These are phyloP conservation scores for Pseudocercospora musae DNA, from an alignment of 2,329 filamentous ascomycete species.

Conservation along the genomic window DNA sequence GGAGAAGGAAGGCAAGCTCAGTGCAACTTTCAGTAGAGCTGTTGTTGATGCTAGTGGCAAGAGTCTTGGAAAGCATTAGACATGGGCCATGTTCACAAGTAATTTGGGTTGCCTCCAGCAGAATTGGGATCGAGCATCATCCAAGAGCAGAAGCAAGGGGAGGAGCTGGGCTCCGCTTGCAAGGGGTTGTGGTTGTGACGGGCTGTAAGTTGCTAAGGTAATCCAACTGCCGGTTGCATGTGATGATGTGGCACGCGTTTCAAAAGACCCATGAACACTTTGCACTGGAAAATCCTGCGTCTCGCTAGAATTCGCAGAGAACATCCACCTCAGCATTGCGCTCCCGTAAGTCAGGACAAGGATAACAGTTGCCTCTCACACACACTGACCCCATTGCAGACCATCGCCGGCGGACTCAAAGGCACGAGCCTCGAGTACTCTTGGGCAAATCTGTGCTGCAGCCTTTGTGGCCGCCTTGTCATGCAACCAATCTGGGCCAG, in stretches of 20 bases:
- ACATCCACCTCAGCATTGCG: background rate
- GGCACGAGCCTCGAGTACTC: background rate
- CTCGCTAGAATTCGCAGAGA: background rate
- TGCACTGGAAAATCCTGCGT: background rate
- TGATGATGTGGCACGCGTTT: background rate
- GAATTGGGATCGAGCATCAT: too few relatives aligned
- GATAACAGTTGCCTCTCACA: background rate
- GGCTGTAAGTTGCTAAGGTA: too few relatives aligned
- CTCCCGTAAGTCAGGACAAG: background rate
- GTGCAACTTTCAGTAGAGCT: conserved; percentile 49
- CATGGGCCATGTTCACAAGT: too few relatives aligned
- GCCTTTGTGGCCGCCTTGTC: background rate
- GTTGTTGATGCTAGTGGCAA: conserved; percentile 49
- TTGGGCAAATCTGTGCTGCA: background rate
- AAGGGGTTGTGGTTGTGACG: background rate
- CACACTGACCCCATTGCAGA: background rate
- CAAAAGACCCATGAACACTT: background rate
- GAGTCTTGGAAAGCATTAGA: conserved; percentile 10
- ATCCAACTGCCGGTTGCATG: too few relatives aligned
- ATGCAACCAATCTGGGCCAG: background rate
- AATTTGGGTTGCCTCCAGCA: too few relatives aligned
- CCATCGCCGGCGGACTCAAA: background rate
- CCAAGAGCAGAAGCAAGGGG: too few relatives aligned
- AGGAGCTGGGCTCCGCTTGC: background rate
- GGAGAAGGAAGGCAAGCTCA: conserved; percentile 43